phyloP scores from a whole-genome alignment of 345 rosid genomes.

The Gynandropsis gynandra region DNA sequence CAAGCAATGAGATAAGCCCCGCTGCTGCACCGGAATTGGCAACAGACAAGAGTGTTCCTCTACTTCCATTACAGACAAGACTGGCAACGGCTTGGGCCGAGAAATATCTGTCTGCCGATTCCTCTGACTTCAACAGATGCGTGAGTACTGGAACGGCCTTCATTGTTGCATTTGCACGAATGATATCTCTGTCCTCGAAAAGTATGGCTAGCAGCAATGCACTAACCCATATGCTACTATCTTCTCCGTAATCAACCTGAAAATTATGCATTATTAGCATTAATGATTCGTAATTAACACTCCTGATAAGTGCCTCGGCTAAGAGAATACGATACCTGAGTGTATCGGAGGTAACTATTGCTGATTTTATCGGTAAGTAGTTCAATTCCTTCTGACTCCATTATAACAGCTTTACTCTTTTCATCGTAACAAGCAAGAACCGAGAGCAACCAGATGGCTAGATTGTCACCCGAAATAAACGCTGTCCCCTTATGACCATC shows the following conservation, averaged over 20 bases:
- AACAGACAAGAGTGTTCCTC: conserved; percentile 96
- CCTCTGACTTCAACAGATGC: conserved; percentile 89
- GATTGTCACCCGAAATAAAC: conserved; percentile 59
- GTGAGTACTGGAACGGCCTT: conserved; percentile 83
- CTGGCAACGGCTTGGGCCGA: conserved; percentile 94
- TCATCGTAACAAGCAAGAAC: conserved; percentile 90
- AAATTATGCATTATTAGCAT: conserved; percentile 19
- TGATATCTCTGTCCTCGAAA: conserved; percentile 96
- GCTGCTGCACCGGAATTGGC: conserved; percentile 96
- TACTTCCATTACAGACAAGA: conserved; percentile 93
- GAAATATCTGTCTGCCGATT: conserved; percentile 78
- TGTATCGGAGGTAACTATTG: conserved; percentile 43
- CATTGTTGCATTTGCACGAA: conserved; percentile 81
- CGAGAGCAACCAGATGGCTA: conserved; percentile 86
- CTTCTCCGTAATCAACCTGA: conserved; percentile 86
- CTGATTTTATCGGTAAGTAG: conserved; percentile 74
- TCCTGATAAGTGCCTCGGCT: conserved; percentile 2
- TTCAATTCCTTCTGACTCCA: conserved; percentile 95
- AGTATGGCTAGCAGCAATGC: conserved; percentile 87
- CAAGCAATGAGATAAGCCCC: conserved; percentile 89
- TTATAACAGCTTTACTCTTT: conserved; percentile 60
- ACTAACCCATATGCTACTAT: conserved; percentile 87
- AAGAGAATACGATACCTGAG: conserved; percentile 54
- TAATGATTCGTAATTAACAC: not conserved
- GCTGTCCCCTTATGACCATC: conserved; percentile 43